Percentiles rank a stretch among this genome's conserved stretches.
Evolutionary conservation across 768 basidiomycete genomes (phyloP).

Genomic region (Sporobolomyces roseus): DNA sequence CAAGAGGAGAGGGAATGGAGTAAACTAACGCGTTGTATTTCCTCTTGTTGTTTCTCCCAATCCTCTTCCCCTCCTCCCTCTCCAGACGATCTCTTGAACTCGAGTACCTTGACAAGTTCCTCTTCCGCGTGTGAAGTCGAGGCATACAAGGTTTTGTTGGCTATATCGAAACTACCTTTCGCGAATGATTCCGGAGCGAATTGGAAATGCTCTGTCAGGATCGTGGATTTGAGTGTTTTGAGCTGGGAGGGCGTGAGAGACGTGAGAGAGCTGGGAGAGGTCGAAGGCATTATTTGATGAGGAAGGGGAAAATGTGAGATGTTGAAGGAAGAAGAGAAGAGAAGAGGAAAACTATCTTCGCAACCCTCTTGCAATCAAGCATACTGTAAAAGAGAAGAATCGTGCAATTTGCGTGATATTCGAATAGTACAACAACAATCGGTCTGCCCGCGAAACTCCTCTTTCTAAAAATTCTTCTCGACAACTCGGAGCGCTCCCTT

Average conservation of each 20-base stretch:
- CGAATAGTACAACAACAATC: constrained; percentile 33
- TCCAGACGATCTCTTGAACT: constrained; percentile 26
- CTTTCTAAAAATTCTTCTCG: background rate
- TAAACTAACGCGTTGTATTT: constrained; percentile 34
- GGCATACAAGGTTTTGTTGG: constrained; percentile 42
- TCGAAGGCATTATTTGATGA: background rate
- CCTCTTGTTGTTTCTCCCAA: constrained; percentile 20
- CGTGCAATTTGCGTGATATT: background rate
- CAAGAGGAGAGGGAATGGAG: background rate
- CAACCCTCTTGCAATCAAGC: background rate
- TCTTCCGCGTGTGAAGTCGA: constrained; percentile 14
- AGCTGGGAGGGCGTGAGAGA: no score
- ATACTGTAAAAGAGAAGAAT: no score
- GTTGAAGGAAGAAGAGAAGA: background rate
- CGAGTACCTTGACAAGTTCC: constrained; percentile 5
- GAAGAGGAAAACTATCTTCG: background rate
- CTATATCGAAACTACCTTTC: constrained; percentile 42
- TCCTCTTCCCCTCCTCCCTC: constrained; percentile 5
- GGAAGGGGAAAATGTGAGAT: background rate
- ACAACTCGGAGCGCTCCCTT: background rate
- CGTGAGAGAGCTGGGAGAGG: background rate
- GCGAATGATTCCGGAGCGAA: constrained; percentile 43
- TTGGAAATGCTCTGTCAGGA: constrained; percentile 41
- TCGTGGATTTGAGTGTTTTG: constrained; percentile 22
- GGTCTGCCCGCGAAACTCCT: fast-evolving